Conservation (phyloP, 1,284 basidiomycete genomes). For the Austroboletus niveus region DNA sequence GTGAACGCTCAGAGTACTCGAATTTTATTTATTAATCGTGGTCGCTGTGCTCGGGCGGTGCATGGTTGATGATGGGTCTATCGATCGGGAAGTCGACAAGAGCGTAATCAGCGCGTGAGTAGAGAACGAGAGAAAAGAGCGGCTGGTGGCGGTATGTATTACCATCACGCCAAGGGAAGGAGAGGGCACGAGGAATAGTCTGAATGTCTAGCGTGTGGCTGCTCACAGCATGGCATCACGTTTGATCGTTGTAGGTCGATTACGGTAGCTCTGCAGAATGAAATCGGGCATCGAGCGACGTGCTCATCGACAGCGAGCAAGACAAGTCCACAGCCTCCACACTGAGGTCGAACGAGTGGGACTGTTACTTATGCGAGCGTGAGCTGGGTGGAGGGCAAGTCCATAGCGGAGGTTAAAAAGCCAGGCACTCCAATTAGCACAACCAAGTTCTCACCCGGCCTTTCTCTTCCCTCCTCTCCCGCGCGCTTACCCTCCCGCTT, state of each 20-base stretch:
- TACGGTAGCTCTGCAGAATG: slow-evolving; percentile 4
- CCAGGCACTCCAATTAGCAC: slow-evolving; percentile 18
- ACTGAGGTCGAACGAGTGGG: too few species aligned
- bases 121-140: too few species aligned
- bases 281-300: neutral
- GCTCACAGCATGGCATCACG: slow-evolving; percentile 6
- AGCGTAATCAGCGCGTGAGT: too few species aligned
- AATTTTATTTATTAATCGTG: too few species aligned
- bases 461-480: slow-evolving; percentile 13
- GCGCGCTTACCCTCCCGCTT: slow-evolving; percentile 20
- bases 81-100: too few species aligned
- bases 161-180: too few species aligned
- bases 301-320: neutral
- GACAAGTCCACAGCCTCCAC: too few species aligned
- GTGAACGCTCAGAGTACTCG: too few species aligned
- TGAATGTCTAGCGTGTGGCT: neutral
- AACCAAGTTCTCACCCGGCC: slow-evolving; percentile 28
- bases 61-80: too few species aligned
- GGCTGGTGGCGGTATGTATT: too few species aligned
- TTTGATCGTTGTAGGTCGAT: slow-evolving; percentile 16
- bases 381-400: slow-evolving; percentile 1
- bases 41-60: too few species aligned
- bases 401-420: slow-evolving; percentile 33
- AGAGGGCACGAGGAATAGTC: neutral
- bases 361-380: too few species aligned